Base-by-base conservation (phyloP, 2,329 filamentous ascomycete species). In the Teratosphaeria zuluensis region DNA sequence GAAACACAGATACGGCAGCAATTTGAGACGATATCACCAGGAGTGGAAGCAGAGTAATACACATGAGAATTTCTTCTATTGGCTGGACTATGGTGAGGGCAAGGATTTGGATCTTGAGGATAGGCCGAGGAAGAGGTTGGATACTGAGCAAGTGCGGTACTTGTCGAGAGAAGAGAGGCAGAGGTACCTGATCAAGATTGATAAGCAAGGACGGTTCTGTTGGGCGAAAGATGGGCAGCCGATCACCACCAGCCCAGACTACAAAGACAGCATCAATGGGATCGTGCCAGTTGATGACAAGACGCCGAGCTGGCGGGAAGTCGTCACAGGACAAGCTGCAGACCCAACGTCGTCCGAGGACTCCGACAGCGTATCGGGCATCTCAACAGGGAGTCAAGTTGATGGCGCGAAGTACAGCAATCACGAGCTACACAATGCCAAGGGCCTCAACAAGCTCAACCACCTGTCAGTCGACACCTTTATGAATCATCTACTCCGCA, bases 51-150 rank as follows among this genome's bases (percentile, higher is more conserved):
- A 81, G 61, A 78, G 84, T 1, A 78, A 88, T 31, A 92, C 90
- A 0, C 82, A 84, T 4, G 87, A 96, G 70, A 95, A 94, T 69
- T 96, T 92, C 79, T 96, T 96, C 72, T 92, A 91, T 74, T 96
- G 92, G 91, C 78, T 96, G 1, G 92, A 96, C 70, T 80, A 88
- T 59, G 92, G 92, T 4, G 86, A 86, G 54, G 92, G 92, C 0
- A 84, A 78, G 64, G 72, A 81, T 46, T 70, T 94, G 51, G 87
- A 92, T 62, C 76, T 92, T 12, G 81, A 84, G 3, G 80, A 83
- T 0, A 90, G 90, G 63, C 86, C 90, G 1, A 80, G 92, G 38
- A 86, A 89, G 60, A 79, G 84, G 14, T 77, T 96, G 6, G 89
- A 94, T 56, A 80, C 83, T 28, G 89, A 95, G 71, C 84, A 86